These are phyloP conservation scores for Dothistroma pini DNA, from an alignment of 2,329 filamentous ascomycete species.

Conservation along the genomic window DNA sequence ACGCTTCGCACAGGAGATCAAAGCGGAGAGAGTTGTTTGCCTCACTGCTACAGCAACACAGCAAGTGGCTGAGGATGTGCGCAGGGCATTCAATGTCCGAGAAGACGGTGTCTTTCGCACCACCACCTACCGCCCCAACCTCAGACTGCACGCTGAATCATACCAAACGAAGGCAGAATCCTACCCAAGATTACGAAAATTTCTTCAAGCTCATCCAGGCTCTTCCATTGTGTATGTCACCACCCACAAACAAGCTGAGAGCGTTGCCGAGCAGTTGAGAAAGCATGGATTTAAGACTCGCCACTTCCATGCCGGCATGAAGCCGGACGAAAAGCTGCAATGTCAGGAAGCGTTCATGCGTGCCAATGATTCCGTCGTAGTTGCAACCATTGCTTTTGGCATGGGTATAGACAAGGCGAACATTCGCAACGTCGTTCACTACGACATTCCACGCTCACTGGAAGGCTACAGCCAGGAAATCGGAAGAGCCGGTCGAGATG, in stretches of 20 bases:
- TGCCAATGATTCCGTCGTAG: slow-evolving; percentile 78
- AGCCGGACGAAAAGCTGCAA: slow-evolving; percentile 61
- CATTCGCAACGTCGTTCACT: slow-evolving; percentile 93
- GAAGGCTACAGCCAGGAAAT: slow-evolving; percentile 99
- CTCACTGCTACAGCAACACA: slow-evolving; percentile 59
- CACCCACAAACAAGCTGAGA: slow-evolving; percentile 60
- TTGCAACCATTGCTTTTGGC: slow-evolving; percentile 96
- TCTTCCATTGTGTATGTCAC: slow-evolving; percentile 61
- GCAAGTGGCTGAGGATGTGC: slow-evolving; percentile 54
- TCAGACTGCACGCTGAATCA: slow-evolving; percentile 52
- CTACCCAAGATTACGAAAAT: slow-evolving; percentile 45
- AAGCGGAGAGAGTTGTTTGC: slow-evolving; percentile 57
- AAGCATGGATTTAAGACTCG: slow-evolving; percentile 65
- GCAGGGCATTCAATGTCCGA: slow-evolving; percentile 51
- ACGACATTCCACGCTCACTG: slow-evolving; percentile 85
- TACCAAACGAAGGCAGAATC: slow-evolving; percentile 45
- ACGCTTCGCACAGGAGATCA: slow-evolving; percentile 53
- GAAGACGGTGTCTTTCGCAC: slow-evolving; percentile 54
- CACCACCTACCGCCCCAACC: slow-evolving; percentile 57
- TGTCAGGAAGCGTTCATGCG: slow-evolving; percentile 81
- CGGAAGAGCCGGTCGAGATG: slow-evolving; percentile 88
- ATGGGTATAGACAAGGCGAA: slow-evolving; percentile 99
- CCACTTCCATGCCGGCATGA: slow-evolving; percentile 83
- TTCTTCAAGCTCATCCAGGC: slow-evolving; percentile 51
- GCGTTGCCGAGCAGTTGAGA: slow-evolving; percentile 66